These are phyloP conservation scores for Metarhizium humberi DNA, from an alignment of 2,329 filamentous ascomycete species.

Conservation along the genomic window DNA sequence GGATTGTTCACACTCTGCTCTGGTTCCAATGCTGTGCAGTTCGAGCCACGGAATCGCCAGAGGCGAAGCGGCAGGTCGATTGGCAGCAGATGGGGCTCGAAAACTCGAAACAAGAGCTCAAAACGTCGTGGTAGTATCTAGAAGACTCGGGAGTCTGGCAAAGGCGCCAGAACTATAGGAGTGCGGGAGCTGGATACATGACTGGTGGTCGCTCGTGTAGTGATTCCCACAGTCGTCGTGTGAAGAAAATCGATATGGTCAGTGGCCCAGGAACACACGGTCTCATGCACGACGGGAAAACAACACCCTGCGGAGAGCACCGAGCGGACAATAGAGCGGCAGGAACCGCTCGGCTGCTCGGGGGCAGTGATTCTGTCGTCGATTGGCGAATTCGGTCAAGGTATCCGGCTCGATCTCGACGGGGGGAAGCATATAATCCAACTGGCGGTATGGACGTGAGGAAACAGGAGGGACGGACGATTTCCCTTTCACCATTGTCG, in stretches of 20 bases:
- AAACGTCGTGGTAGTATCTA: slow-evolving; percentile 1
- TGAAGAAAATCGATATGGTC: neutral
- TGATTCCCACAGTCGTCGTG: slow-evolving; percentile 14
- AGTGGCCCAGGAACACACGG: neutral
- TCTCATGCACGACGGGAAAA: neutral
- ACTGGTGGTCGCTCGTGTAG: slow-evolving; percentile 24
- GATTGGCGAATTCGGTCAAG: slow-evolving; percentile 2
- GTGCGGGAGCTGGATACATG: slow-evolving; percentile 36
- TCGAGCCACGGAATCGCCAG: neutral
- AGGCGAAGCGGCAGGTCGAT: neutral
- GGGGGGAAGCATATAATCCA: neutral
- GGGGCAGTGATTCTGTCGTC: neutral
- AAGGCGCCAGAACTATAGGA: slow-evolving; percentile 38
- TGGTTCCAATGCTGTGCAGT: neutral
- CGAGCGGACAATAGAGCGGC: slow-evolving; percentile 7
- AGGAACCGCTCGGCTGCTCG: slow-evolving; percentile 3
- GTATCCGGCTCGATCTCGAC: neutral
- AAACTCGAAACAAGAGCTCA: neutral
- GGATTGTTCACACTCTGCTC: neutral
- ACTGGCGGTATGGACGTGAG: neutral
- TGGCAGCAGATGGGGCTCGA: neutral
- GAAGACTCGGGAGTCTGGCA: slow-evolving; percentile 30
- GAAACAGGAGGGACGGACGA: neutral
- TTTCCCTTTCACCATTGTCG: slow-evolving; percentile 6
- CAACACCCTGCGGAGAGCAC: slow-evolving; percentile 6